A percentile compares a stretch with the other conserved stretches of the same genome.
These are phyloP conservation scores for sorghum (Sorghum bicolor) DNA, from an alignment of 176 grass and related monocot species.

Conservation along the genomic window Sorghum_bicolor_NCBIv3 NC_012870.2:1809001-1809500, in stretches of 20 bases:
- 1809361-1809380: too few species aligned
- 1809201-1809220: not conserved
- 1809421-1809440: too few species aligned
- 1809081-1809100: not conserved
- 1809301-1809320: too few species aligned
- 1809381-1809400: too few species aligned
- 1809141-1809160: not conserved
- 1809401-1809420: not conserved
- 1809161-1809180: not conserved
- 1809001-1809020: not conserved
- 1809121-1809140: not conserved
- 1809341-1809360: too few species aligned
- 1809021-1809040: not conserved
- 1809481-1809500: slow-evolving; percentile 1
- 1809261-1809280: not conserved
- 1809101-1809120: not conserved
- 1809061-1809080: slow-evolving; percentile 3
- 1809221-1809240: not conserved
- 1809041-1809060: not conserved
- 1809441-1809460: not conserved
- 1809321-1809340: too few species aligned
- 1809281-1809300: too few species aligned
- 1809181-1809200: not conserved
- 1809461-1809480: not conserved
- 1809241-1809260: not conserved